Conservation (phyloP, 345 rosid species). For the Hirschfeldia incana region DNA sequence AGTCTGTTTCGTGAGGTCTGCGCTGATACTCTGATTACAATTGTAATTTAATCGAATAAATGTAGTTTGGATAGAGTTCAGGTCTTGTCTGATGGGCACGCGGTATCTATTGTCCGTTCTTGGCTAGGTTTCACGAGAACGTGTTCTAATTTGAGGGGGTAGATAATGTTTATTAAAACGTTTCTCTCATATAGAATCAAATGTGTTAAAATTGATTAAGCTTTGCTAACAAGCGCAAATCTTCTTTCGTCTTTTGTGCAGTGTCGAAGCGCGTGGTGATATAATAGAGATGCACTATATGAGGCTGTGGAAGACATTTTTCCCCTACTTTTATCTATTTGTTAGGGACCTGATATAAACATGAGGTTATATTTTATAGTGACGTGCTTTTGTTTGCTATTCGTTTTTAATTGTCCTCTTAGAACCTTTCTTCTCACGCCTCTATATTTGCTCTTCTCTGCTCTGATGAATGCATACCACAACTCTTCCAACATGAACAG, state of each 20-base stretch:
- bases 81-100: no score
- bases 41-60: neutral
- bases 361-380: neutral
- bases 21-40: neutral
- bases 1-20: neutral
- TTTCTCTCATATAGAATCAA: neutral
- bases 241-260: conserved; percentile 12
- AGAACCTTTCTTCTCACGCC: neutral
- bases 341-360: neutral
- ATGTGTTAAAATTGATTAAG: neutral
- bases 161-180: neutral
- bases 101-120: no score
- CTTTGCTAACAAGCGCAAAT: conserved; percentile 17
- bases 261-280: conserved; percentile 14
- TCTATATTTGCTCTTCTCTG: conserved; percentile 31
- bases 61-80: no score
- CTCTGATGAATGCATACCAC: conserved; percentile 36
- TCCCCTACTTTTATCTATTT: neutral
- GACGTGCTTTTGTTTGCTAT: neutral
- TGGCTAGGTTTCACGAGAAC: no score
- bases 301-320: conserved; percentile 1
- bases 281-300: neutral
- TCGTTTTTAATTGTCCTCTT: neutral
- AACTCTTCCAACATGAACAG: conserved; percentile 41
- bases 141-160: neutral